Base-by-base conservation (phyloP, 1,139 yeast species). In the Hanseniaspora uvarum region DNA sequence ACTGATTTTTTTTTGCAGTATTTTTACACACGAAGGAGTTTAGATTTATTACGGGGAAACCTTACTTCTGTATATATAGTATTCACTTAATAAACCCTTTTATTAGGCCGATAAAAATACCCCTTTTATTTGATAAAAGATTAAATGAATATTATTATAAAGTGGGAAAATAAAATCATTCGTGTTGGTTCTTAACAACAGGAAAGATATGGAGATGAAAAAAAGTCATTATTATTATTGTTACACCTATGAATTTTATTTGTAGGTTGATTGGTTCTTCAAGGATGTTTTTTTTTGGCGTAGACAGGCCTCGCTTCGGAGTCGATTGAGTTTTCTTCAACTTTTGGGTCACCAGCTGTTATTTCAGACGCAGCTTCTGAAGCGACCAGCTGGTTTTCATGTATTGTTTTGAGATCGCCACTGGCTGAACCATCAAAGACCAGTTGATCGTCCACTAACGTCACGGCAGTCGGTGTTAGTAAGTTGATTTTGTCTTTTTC, bases 271-370 rank as follows among this genome's bases (percentile, higher is more conserved):
- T n/a, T 10, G 24, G 14, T 12, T 37, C 24, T 5, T 19, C n/a
- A n/a, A n/a, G n/a, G n/a, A n/a, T 26, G 36, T 28, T 23, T 12
- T 8, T 28, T 23, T n/a, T 34, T 26, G 24, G 19, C 18, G 24
- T 33, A 45, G 31, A 34, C 45, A 45, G 31, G 45, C 45, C 45
- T 40, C 45, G 33, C 45, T 4, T 40, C 23, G n/a, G 14, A 16
- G 14, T 5, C 11, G 2, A 3, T 23, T 16, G 5, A n/a, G 4
- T 10, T 6, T 10, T 26, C 19, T 5, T 39, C 30, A 8, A 23
- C 43, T 6, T 8, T 16, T 4, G 38, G 10, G 4, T 30, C 33
- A 30, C 14, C 11, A 14, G 33, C 11, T 30, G 28, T 8, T 6
- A 6, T 26, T 8, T 26, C 28, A 26, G 28, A 6, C 8, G 8